A percentile compares a stretch with the other conserved stretches of the same genome.
These are phyloP conservation scores for Hypoxylon sp. DNA, from an alignment of 2,329 filamentous ascomycete genomes.

Conservation along the genomic window DNA sequence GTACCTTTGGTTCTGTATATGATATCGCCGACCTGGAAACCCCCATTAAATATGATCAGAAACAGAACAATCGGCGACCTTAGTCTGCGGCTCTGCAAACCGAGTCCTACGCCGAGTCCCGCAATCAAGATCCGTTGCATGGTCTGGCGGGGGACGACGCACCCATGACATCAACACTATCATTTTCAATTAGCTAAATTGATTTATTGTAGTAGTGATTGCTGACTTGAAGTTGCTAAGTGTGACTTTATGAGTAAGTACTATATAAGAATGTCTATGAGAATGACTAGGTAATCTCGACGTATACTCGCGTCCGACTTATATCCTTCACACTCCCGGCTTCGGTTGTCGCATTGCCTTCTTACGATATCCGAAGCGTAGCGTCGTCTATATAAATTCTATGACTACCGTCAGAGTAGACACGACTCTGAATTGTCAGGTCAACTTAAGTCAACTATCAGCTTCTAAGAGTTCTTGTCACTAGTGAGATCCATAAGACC, in stretches of 20 bases:
- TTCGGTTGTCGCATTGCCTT: background rate
- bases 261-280: slow-evolving; percentile 3
- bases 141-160: slow-evolving; percentile 35
- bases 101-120: slow-evolving; percentile 11
- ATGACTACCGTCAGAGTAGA: background rate
- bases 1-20: background rate
- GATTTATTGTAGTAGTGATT: background rate
- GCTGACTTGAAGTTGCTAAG: slow-evolving; percentile 1
- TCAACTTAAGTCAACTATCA: background rate
- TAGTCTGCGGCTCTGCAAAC: background rate
- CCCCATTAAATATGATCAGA: background rate
- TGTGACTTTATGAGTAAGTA: slow-evolving; percentile 12
- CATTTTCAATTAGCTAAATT: slow-evolving; percentile 7
- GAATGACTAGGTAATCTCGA: slow-evolving; percentile 14
- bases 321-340: background rate
- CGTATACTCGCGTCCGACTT: slow-evolving; percentile 8
- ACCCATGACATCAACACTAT: slow-evolving; percentile 45
- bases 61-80: slow-evolving; percentile 4
- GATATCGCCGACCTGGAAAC: background rate
- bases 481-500: background rate
- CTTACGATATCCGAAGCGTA: background rate
- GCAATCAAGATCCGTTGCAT: slow-evolving; percentile 20
- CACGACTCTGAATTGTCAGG: background rate
- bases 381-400: background rate
- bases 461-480: background rate